Percentiles rank a stretch among this genome's conserved stretches.
Conservation (phyloP, 2,329 filamentous ascomycete species). For the Immersiporthe knoxdaviesiana region DNA sequence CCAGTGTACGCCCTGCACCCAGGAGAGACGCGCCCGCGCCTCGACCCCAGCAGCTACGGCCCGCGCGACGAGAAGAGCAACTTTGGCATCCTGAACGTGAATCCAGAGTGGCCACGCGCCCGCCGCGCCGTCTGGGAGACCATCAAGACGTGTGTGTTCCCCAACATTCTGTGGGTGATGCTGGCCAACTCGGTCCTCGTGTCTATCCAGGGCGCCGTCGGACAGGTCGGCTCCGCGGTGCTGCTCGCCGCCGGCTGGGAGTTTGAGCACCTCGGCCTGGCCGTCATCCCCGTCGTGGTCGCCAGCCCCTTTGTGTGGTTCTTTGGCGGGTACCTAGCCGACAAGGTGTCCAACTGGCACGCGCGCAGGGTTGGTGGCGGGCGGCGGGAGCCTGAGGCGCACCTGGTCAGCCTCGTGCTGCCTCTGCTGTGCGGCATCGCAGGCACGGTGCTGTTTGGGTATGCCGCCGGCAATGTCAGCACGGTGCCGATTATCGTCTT, state of each 20-base stretch:
- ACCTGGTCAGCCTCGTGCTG: slow-evolving; percentile 35
- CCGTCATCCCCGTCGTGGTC: slow-evolving; percentile 32
- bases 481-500: slow-evolving; percentile 31
- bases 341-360: slow-evolving; percentile 35
- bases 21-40: slow-evolving; percentile 35
- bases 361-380: slow-evolving; percentile 32
- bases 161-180: slow-evolving; percentile 37
- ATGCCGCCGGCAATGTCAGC: slow-evolving; percentile 31
- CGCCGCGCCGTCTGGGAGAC: slow-evolving; percentile 29
- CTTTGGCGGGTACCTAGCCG: slow-evolving; percentile 41
- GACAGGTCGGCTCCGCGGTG: slow-evolving; percentile 32
- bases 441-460: slow-evolving; percentile 34
- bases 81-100: slow-evolving; percentile 36
- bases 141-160: slow-evolving; percentile 36
- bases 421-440: slow-evolving; percentile 33
- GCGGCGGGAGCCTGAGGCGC: slow-evolving; percentile 36
- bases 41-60: slow-evolving; percentile 35
- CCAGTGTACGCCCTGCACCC: slow-evolving; percentile 33
- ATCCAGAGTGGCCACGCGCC: slow-evolving; percentile 33
- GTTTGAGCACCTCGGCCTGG: slow-evolving; percentile 36
- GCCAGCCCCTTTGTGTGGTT: slow-evolving; percentile 33
- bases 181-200: slow-evolving; percentile 36
- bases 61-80: slow-evolving; percentile 34
- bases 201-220: slow-evolving; percentile 33
- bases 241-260: slow-evolving; percentile 36